Evolutionary conservation across 495 filamentous ascomycete species (phyloP).

Genomic region (Penicillium fimorum): DNA sequence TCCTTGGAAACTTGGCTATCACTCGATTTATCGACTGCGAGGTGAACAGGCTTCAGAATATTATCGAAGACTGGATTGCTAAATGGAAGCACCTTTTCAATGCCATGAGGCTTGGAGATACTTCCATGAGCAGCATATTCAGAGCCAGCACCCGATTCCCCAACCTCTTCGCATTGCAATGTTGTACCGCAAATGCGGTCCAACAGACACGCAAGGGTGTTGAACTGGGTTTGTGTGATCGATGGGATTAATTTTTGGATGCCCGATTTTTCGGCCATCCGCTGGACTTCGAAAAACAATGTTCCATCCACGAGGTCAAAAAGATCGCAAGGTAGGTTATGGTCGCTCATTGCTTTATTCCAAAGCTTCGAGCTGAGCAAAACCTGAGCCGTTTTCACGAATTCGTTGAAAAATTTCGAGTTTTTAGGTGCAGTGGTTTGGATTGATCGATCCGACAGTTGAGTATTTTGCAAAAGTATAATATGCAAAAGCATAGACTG

Average conservation of each 20-base stretch:
- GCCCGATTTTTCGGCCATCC: not conserved
- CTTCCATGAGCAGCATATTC: not conserved
- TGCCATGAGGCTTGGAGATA: not conserved
- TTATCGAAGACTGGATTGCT: conserved; percentile 46
- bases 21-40: conserved; percentile 34
- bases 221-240: not conserved
- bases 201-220: not conserved
- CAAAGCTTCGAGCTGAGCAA: not conserved
- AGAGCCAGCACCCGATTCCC: too few species aligned
- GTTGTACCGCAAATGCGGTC: not conserved
- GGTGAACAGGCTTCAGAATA: conserved; percentile 53
- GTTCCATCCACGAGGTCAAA: conserved; percentile 67
- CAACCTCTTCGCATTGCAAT: not conserved
- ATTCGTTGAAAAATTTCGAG: not conserved
- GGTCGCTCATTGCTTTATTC: conserved; percentile 9
- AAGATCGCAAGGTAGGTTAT: conserved; percentile 43
- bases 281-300: conserved; percentile 41
- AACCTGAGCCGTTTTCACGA: conserved; percentile 13
- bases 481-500: not conserved
- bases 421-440: not conserved
- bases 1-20: conserved; percentile 26
- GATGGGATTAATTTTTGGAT: not conserved
- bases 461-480: not conserved
- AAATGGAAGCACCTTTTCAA: conserved; percentile 17
- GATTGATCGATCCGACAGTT: not conserved